phyloP scores from a whole-genome alignment of 106 monocot genomes.

The Dendrobium officinale region DNA sequence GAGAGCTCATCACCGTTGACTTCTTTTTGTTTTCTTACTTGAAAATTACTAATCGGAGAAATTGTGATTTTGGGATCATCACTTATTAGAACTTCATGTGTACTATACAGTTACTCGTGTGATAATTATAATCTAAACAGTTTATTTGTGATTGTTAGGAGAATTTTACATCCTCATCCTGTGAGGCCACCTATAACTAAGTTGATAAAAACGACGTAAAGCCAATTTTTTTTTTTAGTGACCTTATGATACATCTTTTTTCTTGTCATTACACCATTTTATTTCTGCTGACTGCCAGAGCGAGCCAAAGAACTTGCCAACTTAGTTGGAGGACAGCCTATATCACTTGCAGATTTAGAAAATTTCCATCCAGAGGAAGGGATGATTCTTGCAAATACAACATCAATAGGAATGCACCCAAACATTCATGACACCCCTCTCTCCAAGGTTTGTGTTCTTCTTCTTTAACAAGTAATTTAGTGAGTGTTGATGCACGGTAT shows the following conservation, averaged over 20 bases:
- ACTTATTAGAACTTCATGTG: background rate
- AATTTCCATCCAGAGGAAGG: slow-evolving; percentile 70
- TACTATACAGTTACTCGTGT: background rate
- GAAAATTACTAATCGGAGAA: background rate
- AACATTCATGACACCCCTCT: slow-evolving; percentile 75
- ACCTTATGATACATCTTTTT: background rate
- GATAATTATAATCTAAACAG: background rate
- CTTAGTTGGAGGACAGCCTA: slow-evolving; percentile 65
- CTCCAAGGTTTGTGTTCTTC: slow-evolving; percentile 50
- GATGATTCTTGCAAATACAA: slow-evolving; percentile 84
- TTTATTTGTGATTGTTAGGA: background rate
- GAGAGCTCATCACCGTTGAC: background rate
- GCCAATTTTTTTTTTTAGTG: background rate
- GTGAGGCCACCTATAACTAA: background rate
- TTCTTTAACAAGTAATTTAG: background rate
- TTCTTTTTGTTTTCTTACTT: background rate
- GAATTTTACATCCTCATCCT: background rate
- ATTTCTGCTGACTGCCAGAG: slow-evolving; percentile 28
- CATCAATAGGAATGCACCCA: slow-evolving; percentile 91
- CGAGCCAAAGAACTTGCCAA: slow-evolving; percentile 66
- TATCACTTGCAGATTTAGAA: slow-evolving; percentile 66
- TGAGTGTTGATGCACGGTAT: background rate
- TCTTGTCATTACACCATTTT: background rate
- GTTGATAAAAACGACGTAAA: background rate
- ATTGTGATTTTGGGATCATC: background rate